Percentiles rank a stretch among this genome's conserved stretches.
phyloP scores from a whole-genome alignment of 192 early-diverging fungal genomes.

The Coemansia sp. region DNA sequence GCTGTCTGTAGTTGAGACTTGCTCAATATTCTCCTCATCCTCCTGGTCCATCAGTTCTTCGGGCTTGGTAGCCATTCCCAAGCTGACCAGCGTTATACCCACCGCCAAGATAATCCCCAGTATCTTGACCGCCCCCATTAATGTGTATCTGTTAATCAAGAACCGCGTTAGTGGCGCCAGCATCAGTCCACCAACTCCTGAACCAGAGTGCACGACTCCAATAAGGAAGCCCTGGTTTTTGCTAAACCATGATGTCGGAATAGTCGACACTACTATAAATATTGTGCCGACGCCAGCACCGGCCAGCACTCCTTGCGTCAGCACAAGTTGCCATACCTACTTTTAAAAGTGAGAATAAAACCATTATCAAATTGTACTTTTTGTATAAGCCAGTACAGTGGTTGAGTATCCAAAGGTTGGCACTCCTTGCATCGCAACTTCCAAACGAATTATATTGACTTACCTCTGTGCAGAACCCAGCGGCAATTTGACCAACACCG shows the following conservation, averaged over 20 bases:
- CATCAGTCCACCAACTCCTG: slow-evolving; percentile 51
- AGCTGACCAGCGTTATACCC: slow-evolving; percentile 42
- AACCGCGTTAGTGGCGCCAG: slow-evolving; percentile 47
- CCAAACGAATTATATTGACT: neutral
- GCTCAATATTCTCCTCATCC: slow-evolving; percentile 45
- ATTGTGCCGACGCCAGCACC: slow-evolving; percentile 50
- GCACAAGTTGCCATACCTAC: slow-evolving; percentile 51
- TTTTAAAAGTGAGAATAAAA: neutral
- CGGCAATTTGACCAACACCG: slow-evolving; percentile 31
- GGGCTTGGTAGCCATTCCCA: slow-evolving; percentile 53
- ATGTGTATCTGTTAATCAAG: slow-evolving; percentile 43
- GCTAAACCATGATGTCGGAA: slow-evolving; percentile 53
- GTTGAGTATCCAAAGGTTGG: neutral
- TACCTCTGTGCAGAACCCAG: slow-evolving; percentile 50
- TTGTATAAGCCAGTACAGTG: neutral
- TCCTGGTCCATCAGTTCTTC: slow-evolving; percentile 50
- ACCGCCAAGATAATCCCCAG: slow-evolving; percentile 30
- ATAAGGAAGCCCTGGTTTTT: slow-evolving; percentile 55
- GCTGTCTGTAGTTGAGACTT: slow-evolving; percentile 21
- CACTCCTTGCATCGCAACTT: neutral
- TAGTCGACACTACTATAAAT: slow-evolving; percentile 52
- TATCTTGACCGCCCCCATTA: slow-evolving; percentile 44
- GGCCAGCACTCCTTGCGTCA: slow-evolving; percentile 42
- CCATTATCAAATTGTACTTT: neutral
- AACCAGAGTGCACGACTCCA: slow-evolving; percentile 51